phyloP scores from a whole-genome alignment of 768 basidiomycete species.

The Rhodotorula graminis region DNA sequence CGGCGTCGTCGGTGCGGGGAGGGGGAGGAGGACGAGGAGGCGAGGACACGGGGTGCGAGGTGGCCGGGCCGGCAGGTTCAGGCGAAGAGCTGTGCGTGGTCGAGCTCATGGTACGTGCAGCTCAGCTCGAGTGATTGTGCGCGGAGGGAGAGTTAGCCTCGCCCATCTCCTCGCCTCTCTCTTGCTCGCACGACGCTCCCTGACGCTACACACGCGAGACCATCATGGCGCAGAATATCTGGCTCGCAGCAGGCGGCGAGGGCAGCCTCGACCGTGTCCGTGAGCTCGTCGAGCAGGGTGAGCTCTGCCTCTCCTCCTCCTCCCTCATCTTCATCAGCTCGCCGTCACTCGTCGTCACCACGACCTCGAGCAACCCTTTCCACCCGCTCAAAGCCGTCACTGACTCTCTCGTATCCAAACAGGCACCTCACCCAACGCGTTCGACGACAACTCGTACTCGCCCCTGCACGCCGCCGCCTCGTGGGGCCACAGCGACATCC shows the following conservation, averaged over 20 bases:
- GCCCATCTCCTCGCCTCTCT: not conserved
- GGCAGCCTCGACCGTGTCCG: constrained; percentile 49
- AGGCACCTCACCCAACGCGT: constrained; percentile 25
- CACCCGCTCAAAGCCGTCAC: not conserved
- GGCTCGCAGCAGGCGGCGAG: constrained; percentile 49
- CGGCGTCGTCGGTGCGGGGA: too few species aligned
- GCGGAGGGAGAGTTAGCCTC: not conserved
- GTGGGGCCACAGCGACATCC: constrained; percentile 49
- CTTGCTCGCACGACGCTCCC: too few species aligned
- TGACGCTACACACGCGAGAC: too few species aligned
- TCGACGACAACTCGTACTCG: constrained; percentile 37
- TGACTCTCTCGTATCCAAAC: not conserved
- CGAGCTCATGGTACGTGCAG: too few species aligned
- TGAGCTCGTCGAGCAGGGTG: constrained; percentile 23
- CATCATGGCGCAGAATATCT: constrained; percentile 45
- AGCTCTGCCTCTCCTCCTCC: not conserved
- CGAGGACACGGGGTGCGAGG: too few species aligned
- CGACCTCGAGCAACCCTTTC: too few species aligned
- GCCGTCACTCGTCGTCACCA: not conserved
- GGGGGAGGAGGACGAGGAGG: too few species aligned
- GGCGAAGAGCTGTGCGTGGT: too few species aligned
- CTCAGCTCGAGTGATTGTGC: too few species aligned
- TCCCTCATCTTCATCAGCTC: not conserved
- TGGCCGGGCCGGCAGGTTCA: too few species aligned
- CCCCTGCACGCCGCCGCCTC: constrained; percentile 51